Evolutionary conservation across 192 early-diverging fungal species (phyloP), one percentile per base, ranked within the genome.

Genomic region (Entomortierella lignicola): DNA sequence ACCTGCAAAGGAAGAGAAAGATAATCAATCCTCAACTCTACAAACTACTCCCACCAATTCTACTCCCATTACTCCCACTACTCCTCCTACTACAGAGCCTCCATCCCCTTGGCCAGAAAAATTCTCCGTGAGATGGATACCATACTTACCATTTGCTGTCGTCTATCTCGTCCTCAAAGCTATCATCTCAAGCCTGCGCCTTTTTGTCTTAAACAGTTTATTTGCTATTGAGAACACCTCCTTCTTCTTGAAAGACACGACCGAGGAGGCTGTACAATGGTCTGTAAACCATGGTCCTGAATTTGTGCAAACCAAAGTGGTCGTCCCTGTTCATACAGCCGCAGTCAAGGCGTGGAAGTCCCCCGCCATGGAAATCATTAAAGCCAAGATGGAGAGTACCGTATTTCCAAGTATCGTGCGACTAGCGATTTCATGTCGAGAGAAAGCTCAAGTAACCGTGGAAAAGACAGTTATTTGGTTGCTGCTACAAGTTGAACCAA

Each of bases 91-190:
- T 8, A n/a, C n/a, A n/a, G n/a, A n/a, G n/a, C 2, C 32, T n/a
- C 44, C 61, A 7, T 55, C 50, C 39, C 39, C 47, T 29, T 60
- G 58, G 63, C 61, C 58, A n/a, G 27, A 41, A 6, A 51, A 52
- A 32, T 72, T 72, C 25, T 72, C 70, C 17, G 0, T 67, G 10
- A 57, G 72, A 6, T 74, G 72, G 57, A 61, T 64, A 15, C 72
- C 57, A 13, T 64, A 64, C 32, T n/a, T 67, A 20, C 64, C 64
- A 18, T 66, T 73, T 17, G 63, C 71, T 1, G 54, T 66, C 29
- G 39, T 73, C 37, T 73, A 62, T 1, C 51, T 66, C 29, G 39
- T 73, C 50, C 53, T 54, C 23, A 54, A 63, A 32, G 6, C 58
- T 20, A 60, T 43, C 58, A 43, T 21, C n/a, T 41, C 58, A 7